These are phyloP conservation scores for Harringtonia lauricola DNA, from an alignment of 2,329 filamentous ascomycete species.

Conservation along the genomic window DNA sequence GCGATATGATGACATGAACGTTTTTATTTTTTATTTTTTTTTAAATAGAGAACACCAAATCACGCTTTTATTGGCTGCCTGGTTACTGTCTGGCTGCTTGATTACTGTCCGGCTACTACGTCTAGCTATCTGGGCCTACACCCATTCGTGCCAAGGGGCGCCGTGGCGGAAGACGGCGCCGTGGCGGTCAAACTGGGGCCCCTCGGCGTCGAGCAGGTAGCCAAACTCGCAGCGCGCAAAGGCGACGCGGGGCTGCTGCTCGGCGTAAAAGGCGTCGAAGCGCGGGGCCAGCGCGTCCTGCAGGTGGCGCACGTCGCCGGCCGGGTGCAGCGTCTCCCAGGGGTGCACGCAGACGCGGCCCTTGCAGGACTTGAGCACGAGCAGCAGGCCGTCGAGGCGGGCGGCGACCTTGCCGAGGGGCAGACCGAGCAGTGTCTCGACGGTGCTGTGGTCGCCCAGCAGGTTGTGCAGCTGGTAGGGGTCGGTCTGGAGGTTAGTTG, in stretches of 20 bases:
- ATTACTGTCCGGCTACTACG: no score
- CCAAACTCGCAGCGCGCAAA: constrained; percentile 44
- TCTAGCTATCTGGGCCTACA: constrained; percentile 5
- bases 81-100: no score
- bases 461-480: constrained; percentile 40
- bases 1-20: no score
- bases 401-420: constrained; percentile 28
- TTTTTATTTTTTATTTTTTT: no score
- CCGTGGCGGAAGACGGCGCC: constrained; percentile 17
- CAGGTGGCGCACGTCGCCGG: constrained; percentile 37
- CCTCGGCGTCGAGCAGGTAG: constrained; percentile 44
- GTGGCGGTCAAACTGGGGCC: constrained; percentile 30
- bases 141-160: constrained; percentile 18
- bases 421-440: constrained; percentile 19
- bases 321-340: constrained; percentile 45
- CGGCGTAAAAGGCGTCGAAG: constrained; percentile 43
- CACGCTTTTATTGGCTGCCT: no score
- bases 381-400: constrained; percentile 45
- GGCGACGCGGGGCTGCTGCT: constrained; percentile 33
- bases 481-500: constrained; percentile 30
- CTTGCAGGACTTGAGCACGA: constrained; percentile 52
- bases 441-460: constrained; percentile 6
- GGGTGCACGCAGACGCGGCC: constrained; percentile 40
- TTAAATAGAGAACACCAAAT: no score
- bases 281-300: constrained; percentile 33